Base-by-base conservation (phyloP, 2,329 filamentous ascomycete species). In the Iodosphaeria phyllophila region DNA sequence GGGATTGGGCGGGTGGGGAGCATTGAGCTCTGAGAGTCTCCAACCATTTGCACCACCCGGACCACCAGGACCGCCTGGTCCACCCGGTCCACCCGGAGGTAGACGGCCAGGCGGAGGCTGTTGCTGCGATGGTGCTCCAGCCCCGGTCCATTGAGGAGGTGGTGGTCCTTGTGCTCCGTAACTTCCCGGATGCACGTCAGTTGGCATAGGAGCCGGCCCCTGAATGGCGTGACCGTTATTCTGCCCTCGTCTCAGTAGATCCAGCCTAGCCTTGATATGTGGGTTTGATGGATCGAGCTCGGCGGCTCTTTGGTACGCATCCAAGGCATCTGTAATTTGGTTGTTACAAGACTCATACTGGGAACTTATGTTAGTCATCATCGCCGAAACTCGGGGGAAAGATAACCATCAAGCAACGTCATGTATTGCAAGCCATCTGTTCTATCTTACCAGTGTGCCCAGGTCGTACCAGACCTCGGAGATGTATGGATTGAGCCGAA, bases 381-480 rank as follows among this genome's bases (percentile, higher is more conserved):
- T 6, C 16, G 27, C 28, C 16, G 9, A 17, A 22, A 23, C 11
- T 18, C 4, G 11, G 19, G n/a, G 24, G 18, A 30, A 14, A 28
- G 24, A 39, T 16, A 29, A 27, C 34, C 30, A 36, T n/a, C n/a
- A n/a, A n/a, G n/a, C n/a, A n/a, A n/a, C n/a, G n/a, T n/a, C n/a
- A n/a, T n/a, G n/a, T n/a, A n/a, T n/a, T n/a, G n/a, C n/a, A n/a
- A n/a, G n/a, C n/a, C n/a, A n/a, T n/a, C n/a, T n/a, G n/a, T n/a
- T n/a, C n/a, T n/a, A 41, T 65, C 76, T 60, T 66, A 91, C 80
- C 59, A 98, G 45, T 39, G 89, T 98, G 33, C 89, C 89, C 19
- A 98, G 60, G 50, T 98, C 89, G 50, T 95, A 98, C 89, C 89
- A 98, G 25, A 98, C 89, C 50, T 98, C 89, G 2, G 84, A 93